Evolutionary conservation across 176 grass and related monocot genomes (phyloP), one percentile per base, ranked within the genome.

Genomic region (Oryza officinalis): DNA sequence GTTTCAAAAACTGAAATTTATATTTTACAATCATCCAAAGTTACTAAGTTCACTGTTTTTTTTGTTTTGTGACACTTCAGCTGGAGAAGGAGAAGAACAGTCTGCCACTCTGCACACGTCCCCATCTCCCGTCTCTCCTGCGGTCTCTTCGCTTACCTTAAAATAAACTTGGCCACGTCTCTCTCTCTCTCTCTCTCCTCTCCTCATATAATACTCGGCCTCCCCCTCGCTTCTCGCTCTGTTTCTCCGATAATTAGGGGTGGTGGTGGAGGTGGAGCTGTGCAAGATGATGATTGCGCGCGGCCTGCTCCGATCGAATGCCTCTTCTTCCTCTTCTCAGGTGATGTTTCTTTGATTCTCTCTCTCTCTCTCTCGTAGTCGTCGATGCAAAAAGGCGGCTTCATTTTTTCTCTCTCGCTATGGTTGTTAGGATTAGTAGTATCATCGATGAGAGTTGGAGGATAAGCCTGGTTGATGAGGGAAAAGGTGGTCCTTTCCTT

Each of bases 301-400:
- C 27, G 50, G 86, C 81, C 49, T 92, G 50, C 86, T 88, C 47
- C 83, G 90, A 92, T 92, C 86, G 57, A 88, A 86, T 67, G 73
- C 57, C n/a, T 61, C 57, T 8, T 25, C 57, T 5, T 61, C 72
- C 54, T 85, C 81, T 11, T 47, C 74, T 5, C 72, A 92, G 90
- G 90, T 92, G 26, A n/a, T 15, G 27, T 12, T 18, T 74, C 49
- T 8, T 10, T 26, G 18, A 35, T 46, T 9, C 43, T n/a, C 20
- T 4, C 68, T 9, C 20, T 4, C 68, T 9, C 43, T n/a, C 14
- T 4, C 69, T 2, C 10, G 22, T 27, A 13, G 18, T 26, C 12
- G 18, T 26, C n/a, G 37, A 71, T 71, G 68, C 68, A 23, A 71
- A 69, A 71, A 71, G 68, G 10, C 68, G 22, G 2, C 8, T 2